Evolutionary conservation across 768 basidiomycete species (phyloP), one percentile per base, ranked within the genome.

Genomic region (Holtermannia corniformis): DNA sequence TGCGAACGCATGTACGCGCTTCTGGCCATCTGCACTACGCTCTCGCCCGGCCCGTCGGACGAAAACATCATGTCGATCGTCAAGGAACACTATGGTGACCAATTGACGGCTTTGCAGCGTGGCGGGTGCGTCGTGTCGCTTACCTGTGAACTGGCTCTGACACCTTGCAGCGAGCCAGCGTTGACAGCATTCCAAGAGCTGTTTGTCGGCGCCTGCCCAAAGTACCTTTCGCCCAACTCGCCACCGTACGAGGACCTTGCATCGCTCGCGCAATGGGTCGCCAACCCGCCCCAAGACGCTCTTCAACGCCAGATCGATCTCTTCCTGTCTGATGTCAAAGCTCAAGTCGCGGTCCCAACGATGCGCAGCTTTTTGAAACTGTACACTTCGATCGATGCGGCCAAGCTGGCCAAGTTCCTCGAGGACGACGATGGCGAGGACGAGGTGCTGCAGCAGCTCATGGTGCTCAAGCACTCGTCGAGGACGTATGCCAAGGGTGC

Each of bases 1-100:
- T 92, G 89, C 2, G 95, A 99, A 67, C 78, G 95, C 44, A 99
- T 97, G 92, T 93, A 96, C 64, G 91, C 91, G 4, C 74, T 99
- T 26, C 87, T 96, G 57, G 88, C 91, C 5, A 82, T 99, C 55
- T 93, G 90, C 75, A 86, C 89, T 61, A 85, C 87, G 1, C 79
- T 97, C 7, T 90, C 91, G 2, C 92, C 95, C 1, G 91, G 85
- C 51, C 80, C 91, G 52, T 76, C 93, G 56, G 93, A 97, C 65
- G 92, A 95, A 70, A 90, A 89, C 67, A 91, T 93, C 66, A 84
- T 89, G 73, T 85, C 88, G 70, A 84, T 83, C 50, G 87, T 90
- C 40, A 89, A 89, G 69, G 93, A 99, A 72, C 81, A 86, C 49
- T 93, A 87, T 63, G 85, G 84, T n/a, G 93, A 99, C 46, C 89